Evolutionary conservation across 192 early-diverging fungal species (phyloP), one percentile per base, ranked within the genome.

Genomic region (Coemansia sp.): DNA sequence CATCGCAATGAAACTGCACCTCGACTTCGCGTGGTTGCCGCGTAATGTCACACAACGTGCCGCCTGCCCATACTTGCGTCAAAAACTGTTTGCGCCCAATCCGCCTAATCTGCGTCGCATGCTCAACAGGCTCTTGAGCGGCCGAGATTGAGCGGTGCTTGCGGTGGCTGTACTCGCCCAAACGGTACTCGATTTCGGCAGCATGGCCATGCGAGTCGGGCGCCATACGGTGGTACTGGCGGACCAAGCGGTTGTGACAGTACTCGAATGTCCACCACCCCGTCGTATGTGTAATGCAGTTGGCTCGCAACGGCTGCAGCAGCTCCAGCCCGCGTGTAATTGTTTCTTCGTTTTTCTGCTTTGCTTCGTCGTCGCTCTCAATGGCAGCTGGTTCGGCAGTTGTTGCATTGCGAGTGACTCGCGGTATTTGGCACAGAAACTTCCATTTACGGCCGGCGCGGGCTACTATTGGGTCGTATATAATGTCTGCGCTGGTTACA

Each of bases 251-350:
- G 26, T 48, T 44, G 72, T 92, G 92, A 66, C 94, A 96, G 68
- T 90, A 96, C 68, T 93, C 89, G 66, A 93, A 96, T 0, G 85
- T 85, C 89, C 90, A 96, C 74, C 84, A 93, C 20, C 79, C 65
- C 34, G 70, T 61, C 42, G 71, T 72, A 46, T 74, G 84, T 47
- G 61, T 48, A 23, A 91, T 63, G 62, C 89, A 91, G 23, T 65
- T 47, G 3, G 52, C 56, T 36, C 67, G 56, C 20, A 80, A 55
- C 37, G 77, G 68, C 38, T 57, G 54, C n/a, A 80, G 61, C 15
- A 90, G 68, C 56, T 82, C 81, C 1, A 87, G 66, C n/a, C 88
- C 89, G 11, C 83, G 82, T 54, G 72, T 70, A 44, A 88, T 60
- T 18, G 63, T 60, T 11, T 55, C 46, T 12, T 42, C 56, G 21